Evolutionary conservation across 768 basidiomycete genomes (phyloP).

Genomic region (Phanerochaete sordida): DNA sequence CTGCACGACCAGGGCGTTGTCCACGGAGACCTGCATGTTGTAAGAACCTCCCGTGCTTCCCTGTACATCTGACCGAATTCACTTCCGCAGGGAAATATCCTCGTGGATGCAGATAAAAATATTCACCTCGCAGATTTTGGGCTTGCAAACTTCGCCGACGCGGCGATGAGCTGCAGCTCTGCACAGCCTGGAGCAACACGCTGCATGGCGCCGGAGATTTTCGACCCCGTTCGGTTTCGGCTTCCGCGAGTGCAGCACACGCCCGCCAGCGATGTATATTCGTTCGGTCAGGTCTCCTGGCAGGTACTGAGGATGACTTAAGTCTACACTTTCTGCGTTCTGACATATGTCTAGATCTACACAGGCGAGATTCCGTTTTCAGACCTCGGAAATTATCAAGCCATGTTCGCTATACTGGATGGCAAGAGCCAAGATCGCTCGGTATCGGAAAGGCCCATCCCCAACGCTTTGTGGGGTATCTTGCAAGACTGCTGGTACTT

Average conservation of each 20-base stretch:
- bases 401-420: background rate
- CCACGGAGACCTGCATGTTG: constrained; percentile 7
- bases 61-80: background rate
- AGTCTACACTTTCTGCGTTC: too few relatives aligned
- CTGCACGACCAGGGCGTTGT: constrained; percentile 3
- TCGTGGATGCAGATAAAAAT: constrained; percentile 4
- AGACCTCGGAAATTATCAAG: background rate
- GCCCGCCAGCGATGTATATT: too few relatives aligned
- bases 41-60: background rate
- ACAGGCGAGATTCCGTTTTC: background rate
- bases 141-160: background rate
- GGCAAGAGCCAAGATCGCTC: background rate
- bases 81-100: constrained; percentile 4
- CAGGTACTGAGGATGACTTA: too few relatives aligned
- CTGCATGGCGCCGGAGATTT: constrained; percentile 1
- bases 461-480: background rate
- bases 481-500: background rate
- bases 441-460: background rate
- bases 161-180: background rate
- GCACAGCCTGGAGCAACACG: background rate
- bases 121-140: constrained; percentile 9
- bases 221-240: background rate
- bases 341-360: background rate
- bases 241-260: background rate
- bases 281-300: too few relatives aligned